These are phyloP conservation scores for Scheffersomyces titani DNA, from an alignment of 1,139 yeast species.

Conservation along the genomic window DNA sequence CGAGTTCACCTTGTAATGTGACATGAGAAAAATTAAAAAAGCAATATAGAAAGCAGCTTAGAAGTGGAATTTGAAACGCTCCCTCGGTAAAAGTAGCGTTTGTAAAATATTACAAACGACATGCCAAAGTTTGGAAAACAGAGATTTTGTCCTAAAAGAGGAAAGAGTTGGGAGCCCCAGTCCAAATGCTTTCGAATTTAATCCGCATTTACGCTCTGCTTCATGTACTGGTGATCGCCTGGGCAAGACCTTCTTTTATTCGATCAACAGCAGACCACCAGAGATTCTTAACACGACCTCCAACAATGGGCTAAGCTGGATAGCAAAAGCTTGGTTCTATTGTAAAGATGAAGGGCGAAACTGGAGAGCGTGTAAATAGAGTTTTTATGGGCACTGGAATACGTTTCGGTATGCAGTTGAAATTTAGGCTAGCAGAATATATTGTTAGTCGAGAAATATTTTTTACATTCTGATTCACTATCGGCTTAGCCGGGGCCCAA, in stretches of 20 bases:
- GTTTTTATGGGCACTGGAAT: background rate
- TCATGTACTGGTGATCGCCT: background rate
- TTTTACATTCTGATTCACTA: background rate
- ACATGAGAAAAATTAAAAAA: background rate
- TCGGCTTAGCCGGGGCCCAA: background rate
- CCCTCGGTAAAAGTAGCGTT: background rate
- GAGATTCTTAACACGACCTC: background rate
- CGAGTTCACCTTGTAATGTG: background rate
- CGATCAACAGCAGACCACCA: background rate
- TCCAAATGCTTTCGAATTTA: background rate
- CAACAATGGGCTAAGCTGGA: background rate
- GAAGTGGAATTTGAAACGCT: background rate
- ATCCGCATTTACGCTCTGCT: background rate
- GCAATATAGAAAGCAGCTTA: background rate
- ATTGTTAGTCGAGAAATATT: background rate
- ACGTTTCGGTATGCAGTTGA: background rate
- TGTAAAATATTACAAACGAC: background rate
- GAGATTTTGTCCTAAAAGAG: background rate
- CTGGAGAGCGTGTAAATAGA: background rate
- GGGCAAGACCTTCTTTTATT: background rate
- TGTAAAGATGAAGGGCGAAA: background rate
- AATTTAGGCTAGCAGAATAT: background rate
- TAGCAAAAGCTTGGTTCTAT: background rate
- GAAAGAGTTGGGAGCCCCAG: background rate
- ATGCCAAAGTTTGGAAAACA: background rate